A percentile compares a stretch with the other conserved stretches of the same genome.
Evolutionary conservation across 495 filamentous ascomycete species (phyloP).

Genomic region (Beverwykella pulmonaria): DNA sequence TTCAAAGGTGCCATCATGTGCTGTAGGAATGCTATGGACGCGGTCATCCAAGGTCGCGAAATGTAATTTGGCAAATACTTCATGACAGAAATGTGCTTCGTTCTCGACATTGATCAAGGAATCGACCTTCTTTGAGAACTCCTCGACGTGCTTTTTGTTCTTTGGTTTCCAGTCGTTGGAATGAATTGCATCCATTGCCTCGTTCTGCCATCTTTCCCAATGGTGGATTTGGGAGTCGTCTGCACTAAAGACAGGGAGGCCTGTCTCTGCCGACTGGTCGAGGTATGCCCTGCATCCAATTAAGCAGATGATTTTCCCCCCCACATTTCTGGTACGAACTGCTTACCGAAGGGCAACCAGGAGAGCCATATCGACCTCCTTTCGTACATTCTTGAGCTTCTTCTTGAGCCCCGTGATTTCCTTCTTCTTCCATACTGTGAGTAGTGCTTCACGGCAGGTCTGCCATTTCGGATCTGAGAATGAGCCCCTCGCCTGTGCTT

Average conservation of each 20-base stretch:
- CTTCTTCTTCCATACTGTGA: conserved; percentile 21
- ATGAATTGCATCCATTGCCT: conserved; percentile 13
- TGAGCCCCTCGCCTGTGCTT: not conserved
- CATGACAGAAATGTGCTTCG: conserved; percentile 4
- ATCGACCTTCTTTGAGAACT: conserved; percentile 9
- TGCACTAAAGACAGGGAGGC: conserved; percentile 10
- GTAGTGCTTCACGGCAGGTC: conserved; percentile 5
- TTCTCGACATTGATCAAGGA: not conserved
- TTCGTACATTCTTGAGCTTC: conserved; percentile 11
- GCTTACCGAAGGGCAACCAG: conserved; percentile 13
- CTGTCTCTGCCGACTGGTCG: conserved; percentile 19
- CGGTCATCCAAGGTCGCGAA: conserved; percentile 15
- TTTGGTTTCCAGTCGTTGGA: conserved; percentile 18
- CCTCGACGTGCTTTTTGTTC: conserved; percentile 19
- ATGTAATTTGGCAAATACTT: conserved; percentile 8
- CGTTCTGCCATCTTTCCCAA: conserved; percentile 15
- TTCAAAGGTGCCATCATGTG: conserved; percentile 15
- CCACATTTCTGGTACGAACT: too few species aligned
- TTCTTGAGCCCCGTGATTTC: conserved; percentile 6
- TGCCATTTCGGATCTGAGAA: conserved; percentile 15
- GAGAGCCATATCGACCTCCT: conserved; percentile 18
- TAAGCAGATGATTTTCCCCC: too few species aligned
- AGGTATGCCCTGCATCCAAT: conserved; percentile 11
- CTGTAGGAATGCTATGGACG: conserved; percentile 1
- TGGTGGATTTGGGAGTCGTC: not conserved